These are phyloP conservation scores for Crithidia fasciculata DNA, from an alignment of 208 protist genomes.

Conservation along the genomic window DNA sequence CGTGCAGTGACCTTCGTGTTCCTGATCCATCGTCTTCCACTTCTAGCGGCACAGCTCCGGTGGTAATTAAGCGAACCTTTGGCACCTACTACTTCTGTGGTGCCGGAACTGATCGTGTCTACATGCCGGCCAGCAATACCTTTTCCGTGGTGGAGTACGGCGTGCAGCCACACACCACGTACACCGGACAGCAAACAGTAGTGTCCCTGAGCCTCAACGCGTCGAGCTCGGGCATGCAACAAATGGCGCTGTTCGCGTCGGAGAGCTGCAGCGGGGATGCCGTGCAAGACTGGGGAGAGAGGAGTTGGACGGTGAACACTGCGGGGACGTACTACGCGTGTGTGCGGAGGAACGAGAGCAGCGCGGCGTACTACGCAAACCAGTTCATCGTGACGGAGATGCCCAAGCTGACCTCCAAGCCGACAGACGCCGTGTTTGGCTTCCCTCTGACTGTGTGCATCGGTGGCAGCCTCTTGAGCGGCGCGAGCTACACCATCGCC, in stretches of 20 bases:
- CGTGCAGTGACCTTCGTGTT: conserved; percentile 43
- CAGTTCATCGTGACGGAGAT: conserved; percentile 43
- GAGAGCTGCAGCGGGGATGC: conserved; percentile 12
- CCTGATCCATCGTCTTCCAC: too few relatives aligned
- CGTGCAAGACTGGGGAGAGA: conserved; percentile 29
- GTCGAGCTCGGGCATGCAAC: conserved; percentile 9
- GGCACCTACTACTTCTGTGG: conserved; percentile 74
- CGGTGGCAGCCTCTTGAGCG: too few relatives aligned
- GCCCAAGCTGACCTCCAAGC: conserved; percentile 12
- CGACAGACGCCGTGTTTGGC: too few relatives aligned
- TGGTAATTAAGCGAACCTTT: conserved; percentile 45
- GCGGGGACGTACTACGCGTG: conserved; percentile 76
- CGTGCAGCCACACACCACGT: conserved; percentile 66
- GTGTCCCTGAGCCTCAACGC: conserved; percentile 62
- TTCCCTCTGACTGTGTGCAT: too few relatives aligned
- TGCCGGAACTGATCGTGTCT: conserved; percentile 36
- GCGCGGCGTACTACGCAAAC: conserved; percentile 35
- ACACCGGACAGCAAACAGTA: conserved; percentile 40
- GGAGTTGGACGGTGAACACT: conserved; percentile 37
- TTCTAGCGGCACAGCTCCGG: conserved; percentile 8
- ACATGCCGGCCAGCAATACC: conserved; percentile 42
- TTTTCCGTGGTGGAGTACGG: conserved; percentile 67
- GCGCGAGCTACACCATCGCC: too few relatives aligned
- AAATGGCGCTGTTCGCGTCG: conserved; percentile 43
- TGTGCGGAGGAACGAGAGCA: conserved; percentile 24